Percentiles rank a stretch among this genome's conserved stretches.
These are phyloP conservation scores for Verticillium nubilum DNA, from an alignment of 2,329 filamentous ascomycete species.

Conservation along the genomic window DNA sequence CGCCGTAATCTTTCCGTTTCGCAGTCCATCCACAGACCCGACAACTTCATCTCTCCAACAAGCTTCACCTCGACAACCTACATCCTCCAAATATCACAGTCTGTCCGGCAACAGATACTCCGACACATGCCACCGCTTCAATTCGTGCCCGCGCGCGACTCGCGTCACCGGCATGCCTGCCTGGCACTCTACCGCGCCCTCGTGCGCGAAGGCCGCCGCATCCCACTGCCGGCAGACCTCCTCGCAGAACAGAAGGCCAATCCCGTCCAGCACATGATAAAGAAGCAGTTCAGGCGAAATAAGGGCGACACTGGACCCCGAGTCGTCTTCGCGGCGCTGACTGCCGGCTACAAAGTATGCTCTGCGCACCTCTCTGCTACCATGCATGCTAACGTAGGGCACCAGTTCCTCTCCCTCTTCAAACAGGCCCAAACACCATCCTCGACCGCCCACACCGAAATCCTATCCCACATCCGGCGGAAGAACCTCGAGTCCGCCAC, in stretches of 20 bases:
- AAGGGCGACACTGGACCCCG: constrained; percentile 50
- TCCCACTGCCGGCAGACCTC: constrained; percentile 45
- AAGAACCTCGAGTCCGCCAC: constrained; percentile 8
- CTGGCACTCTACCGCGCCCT: constrained; percentile 70
- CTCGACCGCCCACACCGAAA: constrained; percentile 31
- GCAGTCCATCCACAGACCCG: too few species aligned
- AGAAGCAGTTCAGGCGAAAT: constrained; percentile 58
- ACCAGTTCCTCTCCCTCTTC: constrained; percentile 36
- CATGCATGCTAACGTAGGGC: not conserved
- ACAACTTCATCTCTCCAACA: too few species aligned
- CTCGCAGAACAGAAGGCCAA: constrained; percentile 26
- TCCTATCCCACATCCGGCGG: constrained; percentile 34
- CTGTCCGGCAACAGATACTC: not conserved
- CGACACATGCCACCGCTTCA: constrained; percentile 1
- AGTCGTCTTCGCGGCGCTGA: constrained; percentile 56
- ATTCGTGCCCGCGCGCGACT: constrained; percentile 42
- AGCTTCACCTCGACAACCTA: too few species aligned
- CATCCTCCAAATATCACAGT: not conserved
- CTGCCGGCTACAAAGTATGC: constrained; percentile 61
- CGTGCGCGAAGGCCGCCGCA: constrained; percentile 47
- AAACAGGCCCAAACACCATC: constrained; percentile 28
- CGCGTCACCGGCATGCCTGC: constrained; percentile 50
- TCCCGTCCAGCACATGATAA: constrained; percentile 53
- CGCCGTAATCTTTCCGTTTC: too few species aligned
- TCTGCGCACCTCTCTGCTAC: not conserved